Percentiles rank a stretch among this genome's conserved stretches.
phyloP scores from a whole-genome alignment of 2,329 filamentous ascomycete genomes.

The Alternaria sp. region DNA sequence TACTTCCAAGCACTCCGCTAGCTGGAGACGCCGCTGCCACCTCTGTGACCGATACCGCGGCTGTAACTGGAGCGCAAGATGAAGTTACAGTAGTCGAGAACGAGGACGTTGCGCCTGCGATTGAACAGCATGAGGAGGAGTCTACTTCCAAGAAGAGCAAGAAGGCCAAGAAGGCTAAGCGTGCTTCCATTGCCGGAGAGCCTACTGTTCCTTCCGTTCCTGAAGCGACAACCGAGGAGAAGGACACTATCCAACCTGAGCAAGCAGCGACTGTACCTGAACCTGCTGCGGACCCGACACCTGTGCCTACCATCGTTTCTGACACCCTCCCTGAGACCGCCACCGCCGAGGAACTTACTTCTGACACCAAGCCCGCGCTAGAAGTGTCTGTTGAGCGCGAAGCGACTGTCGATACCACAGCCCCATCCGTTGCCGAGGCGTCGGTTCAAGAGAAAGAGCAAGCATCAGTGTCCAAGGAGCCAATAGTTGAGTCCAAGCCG shows the following conservation, averaged over 20 bases:
- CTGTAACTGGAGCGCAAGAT: background rate
- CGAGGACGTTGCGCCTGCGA: background rate
- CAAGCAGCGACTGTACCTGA: background rate
- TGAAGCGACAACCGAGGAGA: background rate
- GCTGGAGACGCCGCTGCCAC: background rate
- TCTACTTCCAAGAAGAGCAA: conserved; percentile 26
- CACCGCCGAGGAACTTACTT: background rate
- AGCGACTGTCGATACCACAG: background rate
- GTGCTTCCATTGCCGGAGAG: conserved; percentile 15
- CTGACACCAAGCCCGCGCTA: background rate
- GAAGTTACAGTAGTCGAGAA: background rate
- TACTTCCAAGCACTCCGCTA: background rate
- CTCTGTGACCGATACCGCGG: background rate
- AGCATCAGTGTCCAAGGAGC: background rate
- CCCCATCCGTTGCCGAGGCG: background rate
- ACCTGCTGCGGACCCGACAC: background rate
- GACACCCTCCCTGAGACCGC: background rate
- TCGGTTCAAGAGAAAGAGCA: background rate
- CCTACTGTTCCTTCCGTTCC: background rate
- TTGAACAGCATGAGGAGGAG: conserved; percentile 9
- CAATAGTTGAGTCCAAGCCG: background rate
- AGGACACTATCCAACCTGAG: background rate
- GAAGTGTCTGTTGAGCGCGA: background rate
- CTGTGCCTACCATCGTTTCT: background rate
- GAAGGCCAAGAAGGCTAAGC: conserved; percentile 29